Evolutionary conservation across 2,329 filamentous ascomycete genomes (phyloP), one percentile per base, ranked within the genome.

Genomic region (Monilinia vaccinii-corymbosi): DNA sequence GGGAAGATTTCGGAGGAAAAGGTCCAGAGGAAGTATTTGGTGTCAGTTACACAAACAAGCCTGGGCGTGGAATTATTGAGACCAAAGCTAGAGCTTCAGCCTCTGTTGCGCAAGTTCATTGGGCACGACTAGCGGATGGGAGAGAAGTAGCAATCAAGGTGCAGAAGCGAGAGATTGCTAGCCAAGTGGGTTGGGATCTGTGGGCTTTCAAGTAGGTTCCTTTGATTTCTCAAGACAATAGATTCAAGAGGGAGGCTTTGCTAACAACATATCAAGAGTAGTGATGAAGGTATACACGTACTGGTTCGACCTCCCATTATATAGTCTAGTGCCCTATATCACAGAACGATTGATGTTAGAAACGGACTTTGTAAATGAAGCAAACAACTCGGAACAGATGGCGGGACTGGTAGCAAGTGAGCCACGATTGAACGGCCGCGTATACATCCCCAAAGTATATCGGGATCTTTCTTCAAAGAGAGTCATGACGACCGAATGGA

Each of bases 401-500:
- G 83, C 88, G 36, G 72, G 80, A 21, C 80, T 96, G 5, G 85
- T 97, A 51, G 81, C 84, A 48, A 78, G 79, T 23, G 94, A 97
- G 72, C 85, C 88, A 25, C 80, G 87, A 31, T 78, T 99, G 40
- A 83, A 84, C 28, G 86, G 85, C 49, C 81, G 91, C 36, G 92
- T 97, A 2, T 97, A 97, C 72, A 86, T 99, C 9, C 94, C 94
- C 0, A 81, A 85, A 44, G 85, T 96, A 11, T 93, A 95, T 72
- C 79, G 85, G 4, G 91, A 96, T 62, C 81, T 97, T 32, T 91
- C 85, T 56, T 91, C 88, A 18, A 88, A 80, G 70, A 82, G 94
- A 42, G 85, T 99, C 52, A 87, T 99, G 78, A 95, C 92, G 0
- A 91, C 93, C 0, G 94, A 99, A 73, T 99, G 94, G 94, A 95